Evolutionary conservation across 140 eudicot genomes (phyloP), one percentile per base, ranked within the genome.

Genomic region (Senecio squalidus): DNA sequence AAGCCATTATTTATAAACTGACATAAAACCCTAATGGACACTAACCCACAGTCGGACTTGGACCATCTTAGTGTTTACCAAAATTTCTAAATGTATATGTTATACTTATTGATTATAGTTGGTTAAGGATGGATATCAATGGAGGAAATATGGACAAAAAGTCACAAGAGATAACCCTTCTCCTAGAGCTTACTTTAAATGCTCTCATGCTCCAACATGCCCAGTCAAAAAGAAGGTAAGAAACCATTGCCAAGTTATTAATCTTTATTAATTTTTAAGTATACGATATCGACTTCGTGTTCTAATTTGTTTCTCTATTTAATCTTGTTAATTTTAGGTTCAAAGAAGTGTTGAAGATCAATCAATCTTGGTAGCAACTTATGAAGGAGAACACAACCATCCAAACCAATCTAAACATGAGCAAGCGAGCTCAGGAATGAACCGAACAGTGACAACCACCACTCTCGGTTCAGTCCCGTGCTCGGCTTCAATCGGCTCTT

Each of bases 91-190:
- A 60, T 62, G 55, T 66, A 9, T 25, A 18, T 54, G 15, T 62
- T 28, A 13, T 23, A 33, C 10, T 31, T 58, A 41, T 25, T 55
- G 11, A 44, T 60, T n/a, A 36, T 75, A 86, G 95, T 63, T 83
- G 56, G 95, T 89, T 28, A 89, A 82, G 56, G 95, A 89, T 77
- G 97, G 97, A 44, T 85, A 89, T 65, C 97, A 89, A 70, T 89
- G 95, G 97, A 82, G 95, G 80, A 89, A 89, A 68, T 89, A 89
- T 61, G 97, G 97, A 7, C 97, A 89, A 79, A 89, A 89, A 64
- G 97, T 89, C 26, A 89, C 95, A 16, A 85, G 97, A 72, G 97
- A 89, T 56, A 89, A 89, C 46, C 97, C 97, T 80, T 89, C 78
- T 73, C 97, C 97, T 23, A 79, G 95, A 80, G 97, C 97, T 60